A percentile compares a stretch with the other conserved stretches of the same genome.
Conservation (phyloP, 257 asterid species). For the Penstemon newberryi region DNA sequence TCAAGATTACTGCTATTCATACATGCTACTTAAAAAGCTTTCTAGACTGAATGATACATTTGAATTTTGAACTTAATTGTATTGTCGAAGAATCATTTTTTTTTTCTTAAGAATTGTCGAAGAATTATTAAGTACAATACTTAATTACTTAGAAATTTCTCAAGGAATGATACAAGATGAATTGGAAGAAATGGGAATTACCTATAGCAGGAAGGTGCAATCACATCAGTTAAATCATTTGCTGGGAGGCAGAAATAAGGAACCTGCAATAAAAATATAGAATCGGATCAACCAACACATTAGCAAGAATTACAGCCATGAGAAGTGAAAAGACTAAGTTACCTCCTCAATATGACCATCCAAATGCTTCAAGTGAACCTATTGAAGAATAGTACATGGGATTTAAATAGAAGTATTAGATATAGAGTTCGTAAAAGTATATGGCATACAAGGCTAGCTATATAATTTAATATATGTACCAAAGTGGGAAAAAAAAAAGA, state of each 20-base stretch:
- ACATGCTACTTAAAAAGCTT: too few species aligned
- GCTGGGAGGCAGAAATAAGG: conserved; percentile 99
- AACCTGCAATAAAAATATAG: conserved; percentile 63
- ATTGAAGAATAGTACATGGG: conserved; percentile 30
- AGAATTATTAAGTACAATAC: too few species aligned
- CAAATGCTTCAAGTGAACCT: conserved; percentile 98
- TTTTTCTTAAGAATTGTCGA: too few species aligned
- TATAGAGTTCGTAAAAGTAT: not conserved
- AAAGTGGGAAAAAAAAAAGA: not conserved
- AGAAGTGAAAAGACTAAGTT: conserved; percentile 26
- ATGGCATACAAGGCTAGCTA: not conserved
- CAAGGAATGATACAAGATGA: conserved; percentile 25
- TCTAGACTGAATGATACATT: too few species aligned
- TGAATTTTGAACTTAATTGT: too few species aligned
- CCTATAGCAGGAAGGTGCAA: conserved; percentile 99
- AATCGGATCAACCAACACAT: conserved; percentile 40
- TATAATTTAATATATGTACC: not conserved
- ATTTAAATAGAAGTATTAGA: conserved; percentile 16
- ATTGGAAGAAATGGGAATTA: conserved; percentile 32
- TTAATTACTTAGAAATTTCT: not conserved
- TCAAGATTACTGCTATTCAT: too few species aligned
- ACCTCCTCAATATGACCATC: conserved; percentile 99
- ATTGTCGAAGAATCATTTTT: too few species aligned
- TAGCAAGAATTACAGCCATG: conserved; percentile 29
- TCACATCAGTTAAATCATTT: conserved; percentile 89